A percentile compares a stretch with the other conserved stretches of the same genome.
These are phyloP conservation scores for Cryptomeria japonica DNA, from an alignment of 75 land plant genomes.

Conservation along the genomic window DNA sequence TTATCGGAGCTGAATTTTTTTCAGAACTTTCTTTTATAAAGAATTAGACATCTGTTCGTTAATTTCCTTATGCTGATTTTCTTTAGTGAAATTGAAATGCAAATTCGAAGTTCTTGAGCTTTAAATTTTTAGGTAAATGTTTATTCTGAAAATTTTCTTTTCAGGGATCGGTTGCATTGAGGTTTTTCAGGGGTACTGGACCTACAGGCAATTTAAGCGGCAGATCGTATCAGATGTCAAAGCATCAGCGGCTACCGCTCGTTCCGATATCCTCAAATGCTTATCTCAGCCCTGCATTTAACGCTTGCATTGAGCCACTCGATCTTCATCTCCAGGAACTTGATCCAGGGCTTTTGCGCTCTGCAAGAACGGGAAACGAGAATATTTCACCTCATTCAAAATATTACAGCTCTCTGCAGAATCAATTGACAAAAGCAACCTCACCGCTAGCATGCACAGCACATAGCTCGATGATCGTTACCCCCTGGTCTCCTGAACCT, in stretches of 20 bases:
- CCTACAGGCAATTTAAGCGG: not conserved
- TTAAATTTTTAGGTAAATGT: too few relatives aligned
- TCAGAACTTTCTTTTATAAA: too few relatives aligned
- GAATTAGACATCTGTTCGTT: not conserved
- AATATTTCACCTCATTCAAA: not conserved
- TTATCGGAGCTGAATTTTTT: too few relatives aligned
- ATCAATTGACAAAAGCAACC: not conserved
- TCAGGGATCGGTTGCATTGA: not conserved
- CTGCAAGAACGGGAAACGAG: not conserved
- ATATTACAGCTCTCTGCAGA: not conserved
- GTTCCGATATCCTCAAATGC: not conserved
- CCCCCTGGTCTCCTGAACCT: slow-evolving; percentile 6
- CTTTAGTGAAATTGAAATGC: not conserved
- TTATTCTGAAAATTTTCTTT: too few relatives aligned
- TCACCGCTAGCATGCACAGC: not conserved
- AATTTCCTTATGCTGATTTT: too few relatives aligned
- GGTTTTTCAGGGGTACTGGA: not conserved
- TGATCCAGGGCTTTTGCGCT: not conserved
- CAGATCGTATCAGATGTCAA: not conserved
- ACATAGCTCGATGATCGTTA: not conserved
- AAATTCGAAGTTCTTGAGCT: not conserved
- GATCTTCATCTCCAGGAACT: slow-evolving; percentile 3
- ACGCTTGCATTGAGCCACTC: not conserved
- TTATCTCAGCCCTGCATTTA: slow-evolving; percentile 6
- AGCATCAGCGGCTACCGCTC: not conserved